Conservation (phyloP, 2,329 filamentous ascomycete species). For the Trichoderma pleuroti region DNA sequence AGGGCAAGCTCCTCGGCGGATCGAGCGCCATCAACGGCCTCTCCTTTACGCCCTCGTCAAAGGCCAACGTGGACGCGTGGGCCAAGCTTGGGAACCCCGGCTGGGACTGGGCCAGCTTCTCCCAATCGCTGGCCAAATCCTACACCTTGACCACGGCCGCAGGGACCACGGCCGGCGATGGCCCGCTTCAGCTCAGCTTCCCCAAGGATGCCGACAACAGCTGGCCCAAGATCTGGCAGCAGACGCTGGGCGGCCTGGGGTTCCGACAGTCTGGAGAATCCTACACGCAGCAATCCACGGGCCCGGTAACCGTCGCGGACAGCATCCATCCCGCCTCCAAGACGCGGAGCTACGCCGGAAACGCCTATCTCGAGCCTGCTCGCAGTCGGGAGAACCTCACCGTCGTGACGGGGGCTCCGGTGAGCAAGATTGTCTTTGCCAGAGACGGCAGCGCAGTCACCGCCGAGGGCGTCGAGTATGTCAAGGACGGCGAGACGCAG, state of each 20-base stretch:
- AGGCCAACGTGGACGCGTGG: constrained; percentile 25
- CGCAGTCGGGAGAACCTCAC: constrained; percentile 32
- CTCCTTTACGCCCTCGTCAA: constrained; percentile 23
- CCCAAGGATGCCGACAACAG: not conserved
- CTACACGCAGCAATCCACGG: constrained; percentile 27
- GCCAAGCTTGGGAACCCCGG: constrained; percentile 27
- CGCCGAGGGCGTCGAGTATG: constrained; percentile 25
- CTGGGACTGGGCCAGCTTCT: constrained; percentile 28
- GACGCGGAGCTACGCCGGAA: constrained; percentile 34
- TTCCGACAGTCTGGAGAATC: constrained; percentile 26
- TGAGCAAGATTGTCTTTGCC: constrained; percentile 32
- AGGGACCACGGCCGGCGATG: constrained; percentile 28
- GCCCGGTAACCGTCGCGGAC: constrained; percentile 32
- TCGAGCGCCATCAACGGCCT: constrained; percentile 30
- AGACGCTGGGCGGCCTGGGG: not conserved
- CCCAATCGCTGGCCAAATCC: constrained; percentile 27
- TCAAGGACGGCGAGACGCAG: constrained; percentile 13
- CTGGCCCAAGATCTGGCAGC: constrained; percentile 7
- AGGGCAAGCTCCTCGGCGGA: constrained; percentile 27
- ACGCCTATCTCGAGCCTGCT: constrained; percentile 32
- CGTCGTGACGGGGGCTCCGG: constrained; percentile 33
- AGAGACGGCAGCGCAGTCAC: not conserved
- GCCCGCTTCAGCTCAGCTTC: constrained; percentile 26
- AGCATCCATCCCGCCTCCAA: constrained; percentile 31
- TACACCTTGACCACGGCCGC: constrained; percentile 30